These are phyloP conservation scores for Cyclotella kingstonii DNA, from an alignment of 108 stramenopile genomes.

Conservation along the genomic window DNA sequence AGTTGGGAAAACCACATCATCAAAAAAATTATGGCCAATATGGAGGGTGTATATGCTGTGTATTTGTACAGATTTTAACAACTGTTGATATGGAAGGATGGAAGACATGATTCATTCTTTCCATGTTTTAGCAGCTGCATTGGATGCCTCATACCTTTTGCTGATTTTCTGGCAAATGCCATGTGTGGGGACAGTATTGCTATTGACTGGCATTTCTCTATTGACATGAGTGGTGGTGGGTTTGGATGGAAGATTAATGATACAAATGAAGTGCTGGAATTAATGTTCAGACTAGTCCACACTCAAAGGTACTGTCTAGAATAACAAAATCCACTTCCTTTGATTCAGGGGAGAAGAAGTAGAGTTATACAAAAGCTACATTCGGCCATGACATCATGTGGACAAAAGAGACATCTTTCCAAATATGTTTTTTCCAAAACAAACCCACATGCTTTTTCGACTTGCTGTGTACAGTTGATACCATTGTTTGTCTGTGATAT, in stretches of 20 bases:
- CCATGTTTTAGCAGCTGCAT: conserved; percentile 86
- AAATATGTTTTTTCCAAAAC: no score
- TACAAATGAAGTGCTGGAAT: conserved; percentile 26
- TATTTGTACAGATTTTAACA: conserved; percentile 83
- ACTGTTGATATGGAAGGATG: conserved; percentile 72
- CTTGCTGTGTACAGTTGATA: no score
- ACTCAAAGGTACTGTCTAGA: conserved; percentile 29
- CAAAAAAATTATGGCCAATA: conserved; percentile 59
- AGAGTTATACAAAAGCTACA: no score
- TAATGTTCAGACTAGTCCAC: conserved; percentile 25
- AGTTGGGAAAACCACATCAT: conserved; percentile 42
- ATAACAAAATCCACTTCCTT: conserved; percentile 72
- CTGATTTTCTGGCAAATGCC: conserved; percentile 68
- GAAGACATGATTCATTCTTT: conserved; percentile 70
- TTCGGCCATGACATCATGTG: no score
- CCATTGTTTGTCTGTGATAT: no score
- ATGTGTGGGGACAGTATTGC: conserved; percentile 81
- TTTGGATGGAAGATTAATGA: conserved; percentile 67
- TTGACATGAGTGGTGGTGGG: conserved; percentile 71
- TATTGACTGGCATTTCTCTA: conserved; percentile 88
- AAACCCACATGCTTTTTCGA: no score
- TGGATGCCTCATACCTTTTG: conserved; percentile 83
- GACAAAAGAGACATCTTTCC: no score
- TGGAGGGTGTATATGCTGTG: conserved; percentile 71
- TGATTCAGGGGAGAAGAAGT: conserved; percentile 46